Base-by-base conservation (phyloP, 2,329 filamentous ascomycete genomes). In the Xylariaceae sp. region DNA sequence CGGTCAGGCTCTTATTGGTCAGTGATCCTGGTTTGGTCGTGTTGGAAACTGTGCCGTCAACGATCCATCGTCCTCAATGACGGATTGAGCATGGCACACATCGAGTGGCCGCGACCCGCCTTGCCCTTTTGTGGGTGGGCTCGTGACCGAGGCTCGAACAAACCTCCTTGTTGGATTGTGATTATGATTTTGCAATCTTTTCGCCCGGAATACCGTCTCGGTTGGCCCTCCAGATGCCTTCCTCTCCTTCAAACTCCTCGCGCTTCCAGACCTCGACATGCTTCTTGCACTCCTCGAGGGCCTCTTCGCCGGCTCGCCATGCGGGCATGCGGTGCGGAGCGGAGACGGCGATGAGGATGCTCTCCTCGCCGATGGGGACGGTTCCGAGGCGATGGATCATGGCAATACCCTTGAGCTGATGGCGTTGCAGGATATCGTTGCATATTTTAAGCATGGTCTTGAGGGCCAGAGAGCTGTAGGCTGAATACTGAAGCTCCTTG, bases 241-340 rank as follows among this genome's bases (percentile, higher is more conserved):
- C 84, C 19, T 82, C 85, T 1, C 79, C 85, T 37, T 78, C 81
- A 72, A 96, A 96, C 64, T 89, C 86, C 70, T 97, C 92, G 54
- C 82, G 74, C 70, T 96, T 96, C 92, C 92, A 96, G 34, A 98
- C 84, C 72, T 98, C 93, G n/a, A 88, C 88, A 54, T 76, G 82
- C 44, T 79, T 80, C 71, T 97, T 98, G 61, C 88, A 89, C 63
- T 80, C 72, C 70, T 97, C 92, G 47, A 97, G 70, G 25, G 90
- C 86, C 68, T 94, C 88, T 70, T 97, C 92, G 0, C 88, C 92
- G 0, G 86, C 92, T 57, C 73, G 71, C 92, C 92, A 98, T 5
- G 88, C 91, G 12, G 86, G 87, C 56, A 86, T 79, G 6, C 93
- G 76, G 69, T 97, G 93, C 27, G 86, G 82, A 22, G 88, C 78